These are phyloP conservation scores for Ramularia collo-cygni DNA, from an alignment of 2,329 filamentous ascomycete species.

Conservation along the genomic window DNA sequence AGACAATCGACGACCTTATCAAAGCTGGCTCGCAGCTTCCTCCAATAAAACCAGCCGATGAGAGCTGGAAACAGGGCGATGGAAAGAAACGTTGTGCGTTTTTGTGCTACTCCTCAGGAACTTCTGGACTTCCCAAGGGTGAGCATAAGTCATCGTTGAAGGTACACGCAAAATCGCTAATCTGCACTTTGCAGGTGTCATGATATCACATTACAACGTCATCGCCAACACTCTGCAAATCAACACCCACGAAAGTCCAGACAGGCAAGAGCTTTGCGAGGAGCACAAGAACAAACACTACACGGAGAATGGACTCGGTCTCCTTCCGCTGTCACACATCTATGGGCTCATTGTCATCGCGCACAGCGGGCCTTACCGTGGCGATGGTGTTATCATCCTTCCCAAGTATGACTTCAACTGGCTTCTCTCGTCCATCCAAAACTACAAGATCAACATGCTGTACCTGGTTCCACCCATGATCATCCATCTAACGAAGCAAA, in stretches of 20 bases:
- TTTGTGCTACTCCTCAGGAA: constrained; percentile 74
- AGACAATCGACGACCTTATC: constrained; percentile 61
- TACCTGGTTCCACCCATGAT: constrained; percentile 76
- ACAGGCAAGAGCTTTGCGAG: constrained; percentile 30
- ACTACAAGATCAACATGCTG: constrained; percentile 60
- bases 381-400: constrained; percentile 66
- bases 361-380: constrained; percentile 59
- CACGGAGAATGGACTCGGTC: constrained; percentile 53
- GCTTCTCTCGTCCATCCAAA: constrained; percentile 58
- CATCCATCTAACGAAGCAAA: constrained; percentile 64
- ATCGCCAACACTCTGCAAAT: constrained; percentile 69
- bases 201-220: constrained; percentile 73
- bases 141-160: no score
- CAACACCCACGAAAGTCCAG: constrained; percentile 41
- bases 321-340: constrained; percentile 78
- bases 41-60: constrained; percentile 40
- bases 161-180: no score
- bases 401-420: constrained; percentile 67
- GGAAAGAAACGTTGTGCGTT: constrained; percentile 64
- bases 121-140: constrained; percentile 65
- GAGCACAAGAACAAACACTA: constrained; percentile 28
- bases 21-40: constrained; percentile 51
- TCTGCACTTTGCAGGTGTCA: constrained; percentile 41
- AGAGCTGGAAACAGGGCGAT: constrained; percentile 58
- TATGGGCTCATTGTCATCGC: constrained; percentile 69